Base-by-base conservation (phyloP, 495 filamentous ascomycete species). In the Neurospora tetraspora region DNA sequence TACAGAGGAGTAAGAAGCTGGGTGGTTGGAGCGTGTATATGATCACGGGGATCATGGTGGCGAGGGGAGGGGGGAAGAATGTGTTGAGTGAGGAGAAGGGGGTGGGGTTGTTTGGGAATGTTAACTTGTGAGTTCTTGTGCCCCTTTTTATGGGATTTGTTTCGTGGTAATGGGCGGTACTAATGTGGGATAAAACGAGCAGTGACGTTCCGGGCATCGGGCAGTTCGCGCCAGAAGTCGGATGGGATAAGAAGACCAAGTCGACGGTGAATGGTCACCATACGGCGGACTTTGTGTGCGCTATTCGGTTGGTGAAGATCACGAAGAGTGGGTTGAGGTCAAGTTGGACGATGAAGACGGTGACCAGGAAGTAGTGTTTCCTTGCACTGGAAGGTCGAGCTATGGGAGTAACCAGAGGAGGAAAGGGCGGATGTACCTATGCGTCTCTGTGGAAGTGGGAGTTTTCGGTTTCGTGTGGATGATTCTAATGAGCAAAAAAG, bases 21-120 rank as follows among this genome's bases (percentile, higher is more conserved):
- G 73, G 70, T 2, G 14, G 5, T 14, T 72, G 72, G 70, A 14
- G 11, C 6, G 16, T 76, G 68, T 76, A 65, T 12, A 73, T 73
- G 72, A 11, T 76, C 3, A 76, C 72, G 6, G 72, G 74, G 5
- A 69, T 76, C 6, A 68, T 42, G 1, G 69, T 76, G 27, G 74
- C 74, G 5, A 61, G 70, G 11, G 43, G 65, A 9, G 72, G 70
- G 9, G 68, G 27, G 36, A 73, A 39, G 47, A 23, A 14, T 40
- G 14, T 40, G 39, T 11, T 39, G 38, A 39, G 38, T 39, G 38
- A 39, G 38, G 10, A 39, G 38, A 39, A 39, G 38, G 38, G 38
- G 38, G 4, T 39, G 38, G 38, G 38, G 38, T 11, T 39, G 38
- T 39, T 39, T 39, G 38, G 38, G 10, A 39, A 39, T 39, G 38